Evolutionary conservation across 169 alveolate genomes (phyloP).

Genomic region (Blepharisma undulans): DNA sequence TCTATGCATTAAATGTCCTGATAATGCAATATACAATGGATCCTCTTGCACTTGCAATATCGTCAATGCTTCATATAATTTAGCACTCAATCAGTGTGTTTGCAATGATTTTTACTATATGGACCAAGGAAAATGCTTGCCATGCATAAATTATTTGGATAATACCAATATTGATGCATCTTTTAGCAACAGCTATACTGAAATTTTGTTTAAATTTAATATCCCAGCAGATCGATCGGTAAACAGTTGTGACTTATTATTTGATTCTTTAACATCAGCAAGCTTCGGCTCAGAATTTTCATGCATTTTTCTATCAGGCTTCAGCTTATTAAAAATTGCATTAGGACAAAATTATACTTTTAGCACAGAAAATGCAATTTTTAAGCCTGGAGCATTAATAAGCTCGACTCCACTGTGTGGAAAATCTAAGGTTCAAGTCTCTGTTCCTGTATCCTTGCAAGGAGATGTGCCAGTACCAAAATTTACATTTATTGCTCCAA

Average conservation of each 20-base stretch:
- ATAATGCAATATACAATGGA: neutral
- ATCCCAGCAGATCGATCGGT: neutral
- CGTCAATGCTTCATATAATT: neutral
- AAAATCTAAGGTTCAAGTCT: neutral
- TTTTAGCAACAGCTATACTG: neutral
- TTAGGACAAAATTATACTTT: neutral
- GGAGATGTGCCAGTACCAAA: neutral
- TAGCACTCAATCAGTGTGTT: neutral
- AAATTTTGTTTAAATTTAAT: too few relatives aligned
- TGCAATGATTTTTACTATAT: neutral
- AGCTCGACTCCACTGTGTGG: neutral
- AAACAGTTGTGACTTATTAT: neutral
- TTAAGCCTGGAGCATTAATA: neutral
- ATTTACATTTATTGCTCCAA: neutral
- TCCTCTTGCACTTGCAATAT: neutral
- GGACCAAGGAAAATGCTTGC: neutral
- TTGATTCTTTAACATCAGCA: neutral
- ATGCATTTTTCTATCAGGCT: neutral
- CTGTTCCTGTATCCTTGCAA: neutral
- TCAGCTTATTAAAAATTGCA: neutral
- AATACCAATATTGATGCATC: neutral
- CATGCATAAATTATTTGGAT: neutral
- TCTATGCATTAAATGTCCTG: neutral
- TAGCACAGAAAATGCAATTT: neutral
- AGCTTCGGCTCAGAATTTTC: neutral